phyloP scores from a whole-genome alignment of 768 basidiomycete genomes.

The Lactarius trivialis region DNA sequence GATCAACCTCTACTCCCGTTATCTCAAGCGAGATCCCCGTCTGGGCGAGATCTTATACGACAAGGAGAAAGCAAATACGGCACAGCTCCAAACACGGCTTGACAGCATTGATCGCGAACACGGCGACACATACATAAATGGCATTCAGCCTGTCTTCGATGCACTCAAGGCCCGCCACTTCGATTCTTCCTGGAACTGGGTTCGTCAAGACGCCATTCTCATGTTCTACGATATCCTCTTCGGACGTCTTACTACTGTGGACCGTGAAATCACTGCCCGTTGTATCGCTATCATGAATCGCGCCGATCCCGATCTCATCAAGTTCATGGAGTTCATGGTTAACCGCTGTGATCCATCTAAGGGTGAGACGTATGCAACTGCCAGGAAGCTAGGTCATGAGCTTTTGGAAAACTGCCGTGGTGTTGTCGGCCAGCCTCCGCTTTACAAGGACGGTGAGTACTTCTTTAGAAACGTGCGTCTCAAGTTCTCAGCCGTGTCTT shows the following conservation, averaged over 20 bases:
- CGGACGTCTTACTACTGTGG: conserved; percentile 87
- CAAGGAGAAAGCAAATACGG: conserved; percentile 68
- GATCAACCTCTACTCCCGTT: conserved; percentile 94
- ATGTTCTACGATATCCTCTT: conserved; percentile 99
- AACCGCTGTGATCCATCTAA: conserved; percentile 70
- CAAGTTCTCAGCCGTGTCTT: background rate
- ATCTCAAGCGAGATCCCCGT: conserved; percentile 88
- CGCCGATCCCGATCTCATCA: conserved; percentile 85
- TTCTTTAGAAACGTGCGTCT: background rate
- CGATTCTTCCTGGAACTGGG: conserved; percentile 99
- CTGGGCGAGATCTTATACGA: conserved; percentile 88
- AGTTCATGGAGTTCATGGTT: conserved; percentile 96
- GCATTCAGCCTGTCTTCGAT: conserved; percentile 92
- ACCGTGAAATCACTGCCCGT: conserved; percentile 93
- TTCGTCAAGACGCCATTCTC: conserved; percentile 88
- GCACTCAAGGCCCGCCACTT: conserved; percentile 95
- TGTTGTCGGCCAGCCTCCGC: conserved; percentile 73
- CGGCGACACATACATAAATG: conserved; percentile 88
- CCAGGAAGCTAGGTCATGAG: conserved; percentile 94
- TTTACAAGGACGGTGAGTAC: conserved; percentile 88
- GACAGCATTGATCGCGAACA: conserved; percentile 89
- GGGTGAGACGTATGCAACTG: conserved; percentile 91
- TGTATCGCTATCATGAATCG: conserved; percentile 98
- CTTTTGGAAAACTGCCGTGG: conserved; percentile 90
- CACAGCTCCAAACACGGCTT: conserved; percentile 73